A percentile compares a stretch with the other conserved stretches of the same genome.
These are phyloP conservation scores for Coemansia aciculifera DNA, from an alignment of 192 early-diverging fungal species.

Conservation along the genomic window DNA sequence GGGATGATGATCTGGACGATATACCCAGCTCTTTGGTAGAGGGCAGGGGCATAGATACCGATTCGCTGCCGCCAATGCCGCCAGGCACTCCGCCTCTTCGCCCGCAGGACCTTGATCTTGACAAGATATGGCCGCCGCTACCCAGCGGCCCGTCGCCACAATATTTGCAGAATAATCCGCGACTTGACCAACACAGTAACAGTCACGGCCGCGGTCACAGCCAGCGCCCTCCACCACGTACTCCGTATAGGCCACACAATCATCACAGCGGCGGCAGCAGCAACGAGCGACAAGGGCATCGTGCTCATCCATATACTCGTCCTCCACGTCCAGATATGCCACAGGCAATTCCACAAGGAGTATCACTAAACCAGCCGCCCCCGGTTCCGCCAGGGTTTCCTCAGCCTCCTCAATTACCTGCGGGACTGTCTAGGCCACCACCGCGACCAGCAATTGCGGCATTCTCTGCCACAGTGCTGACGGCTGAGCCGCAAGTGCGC, in stretches of 20 bases:
- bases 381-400: slow-evolving; percentile 9
- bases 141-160: slow-evolving; percentile 50
- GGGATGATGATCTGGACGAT: slow-evolving; percentile 8
- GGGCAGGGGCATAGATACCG: background rate
- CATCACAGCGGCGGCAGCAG: background rate
- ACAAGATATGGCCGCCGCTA: slow-evolving; percentile 39
- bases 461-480: slow-evolving; percentile 55
- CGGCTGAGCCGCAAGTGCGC: slow-evolving; percentile 75
- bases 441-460: background rate
- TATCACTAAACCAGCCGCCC: background rate
- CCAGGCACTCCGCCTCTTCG: slow-evolving; percentile 45
- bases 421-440: slow-evolving; percentile 11
- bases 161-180: slow-evolving; percentile 21
- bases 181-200: background rate
- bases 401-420: background rate
- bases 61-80: slow-evolving; percentile 37
- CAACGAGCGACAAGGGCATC: background rate
- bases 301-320: background rate
- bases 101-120: slow-evolving; percentile 19
- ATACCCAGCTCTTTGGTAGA: background rate
- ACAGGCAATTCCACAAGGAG: background rate
- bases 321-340: background rate
- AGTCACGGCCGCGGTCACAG: background rate
- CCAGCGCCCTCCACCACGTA: background rate
- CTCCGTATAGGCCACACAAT: background rate